phyloP scores from a whole-genome alignment of 2,329 filamentous ascomycete genomes.

The Esteya vermicola region DNA sequence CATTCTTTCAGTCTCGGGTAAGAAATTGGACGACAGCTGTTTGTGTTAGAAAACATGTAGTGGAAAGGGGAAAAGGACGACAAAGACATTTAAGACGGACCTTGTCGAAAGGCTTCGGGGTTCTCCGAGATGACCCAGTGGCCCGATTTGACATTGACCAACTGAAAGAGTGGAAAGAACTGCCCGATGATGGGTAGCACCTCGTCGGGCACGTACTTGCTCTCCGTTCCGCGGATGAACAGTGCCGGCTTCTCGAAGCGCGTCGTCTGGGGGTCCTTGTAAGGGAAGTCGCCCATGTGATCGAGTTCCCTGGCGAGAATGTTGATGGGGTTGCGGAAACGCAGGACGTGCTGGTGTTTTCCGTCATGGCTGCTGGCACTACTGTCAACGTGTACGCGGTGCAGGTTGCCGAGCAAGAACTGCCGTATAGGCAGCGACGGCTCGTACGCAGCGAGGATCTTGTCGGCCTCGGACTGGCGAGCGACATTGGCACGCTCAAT shows the following conservation, averaged over 20 bases:
- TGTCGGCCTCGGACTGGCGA: conserved; percentile 64
- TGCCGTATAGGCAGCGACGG: conserved; percentile 65
- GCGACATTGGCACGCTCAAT: conserved; percentile 57
- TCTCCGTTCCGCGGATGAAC: conserved; percentile 65
- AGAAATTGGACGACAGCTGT: conserved; percentile 21
- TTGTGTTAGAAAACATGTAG: neutral
- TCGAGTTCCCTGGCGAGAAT: conserved; percentile 54
- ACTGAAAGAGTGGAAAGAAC: conserved; percentile 66
- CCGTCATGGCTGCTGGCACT: too few species aligned
- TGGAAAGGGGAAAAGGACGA: too few species aligned
- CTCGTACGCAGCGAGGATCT: conserved; percentile 63
- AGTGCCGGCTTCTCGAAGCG: conserved; percentile 67
- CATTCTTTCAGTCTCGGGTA: conserved; percentile 13
- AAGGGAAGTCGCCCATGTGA: conserved; percentile 81
- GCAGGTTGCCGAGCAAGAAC: conserved; percentile 79
- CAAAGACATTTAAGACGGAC: too few species aligned
- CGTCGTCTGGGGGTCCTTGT: conserved; percentile 51
- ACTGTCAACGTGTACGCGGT: conserved; percentile 34
- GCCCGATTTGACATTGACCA: conserved; percentile 62
- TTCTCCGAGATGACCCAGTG: conserved; percentile 90
- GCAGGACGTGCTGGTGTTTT: conserved; percentile 28
- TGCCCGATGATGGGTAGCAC: conserved; percentile 62
- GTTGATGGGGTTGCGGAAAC: conserved; percentile 67
- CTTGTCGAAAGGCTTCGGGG: conserved; percentile 61
- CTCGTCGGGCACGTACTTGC: conserved; percentile 70